Conservation (phyloP, 78 protist genomes). For the Monosiga brevicollis region DNA sequence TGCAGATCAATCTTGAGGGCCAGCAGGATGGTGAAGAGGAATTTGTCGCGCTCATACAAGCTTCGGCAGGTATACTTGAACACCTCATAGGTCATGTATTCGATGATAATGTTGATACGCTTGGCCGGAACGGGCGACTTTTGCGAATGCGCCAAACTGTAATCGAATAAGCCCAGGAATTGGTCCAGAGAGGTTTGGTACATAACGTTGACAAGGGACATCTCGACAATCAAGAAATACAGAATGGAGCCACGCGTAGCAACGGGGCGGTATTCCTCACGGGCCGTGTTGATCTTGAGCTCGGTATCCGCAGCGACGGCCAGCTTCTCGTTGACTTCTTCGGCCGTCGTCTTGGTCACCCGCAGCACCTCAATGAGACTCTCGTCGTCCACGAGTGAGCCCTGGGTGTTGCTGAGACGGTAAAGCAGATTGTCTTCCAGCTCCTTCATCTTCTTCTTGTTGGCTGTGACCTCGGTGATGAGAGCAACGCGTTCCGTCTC, state of each 20-base stretch:
- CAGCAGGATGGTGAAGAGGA: constrained; percentile 73
- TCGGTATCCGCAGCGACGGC: constrained; percentile 47
- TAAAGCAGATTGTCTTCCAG: constrained; percentile 61
- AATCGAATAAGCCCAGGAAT: constrained; percentile 59
- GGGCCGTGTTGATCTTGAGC: constrained; percentile 40
- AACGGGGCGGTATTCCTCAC: constrained; percentile 77
- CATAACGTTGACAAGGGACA: constrained; percentile 66
- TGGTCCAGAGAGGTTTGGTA: constrained; percentile 74
- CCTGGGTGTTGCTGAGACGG: constrained; percentile 52
- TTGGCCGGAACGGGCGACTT: constrained; percentile 12
- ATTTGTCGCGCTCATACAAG: constrained; percentile 79
- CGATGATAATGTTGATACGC: constrained; percentile 44
- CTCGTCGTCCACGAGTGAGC: constrained; percentile 80
- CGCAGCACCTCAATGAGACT: constrained; percentile 58
- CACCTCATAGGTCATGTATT: constrained; percentile 36
- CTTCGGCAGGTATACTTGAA: constrained; percentile 58
- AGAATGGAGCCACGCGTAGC: constrained; percentile 74
- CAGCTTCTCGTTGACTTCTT: constrained; percentile 47
- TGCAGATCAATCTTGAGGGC: constrained; percentile 28
- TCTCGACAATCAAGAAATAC: constrained; percentile 74
- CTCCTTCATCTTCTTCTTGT: constrained; percentile 38
- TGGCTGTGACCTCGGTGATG: constrained; percentile 53
- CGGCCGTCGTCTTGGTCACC: constrained; percentile 66
- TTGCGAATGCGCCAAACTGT: constrained; percentile 25
- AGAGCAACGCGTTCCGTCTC: constrained; percentile 57